Base-by-base conservation (phyloP, 108 stramenopile genomes). In the Pseudonitzschia multistriata region DNA sequence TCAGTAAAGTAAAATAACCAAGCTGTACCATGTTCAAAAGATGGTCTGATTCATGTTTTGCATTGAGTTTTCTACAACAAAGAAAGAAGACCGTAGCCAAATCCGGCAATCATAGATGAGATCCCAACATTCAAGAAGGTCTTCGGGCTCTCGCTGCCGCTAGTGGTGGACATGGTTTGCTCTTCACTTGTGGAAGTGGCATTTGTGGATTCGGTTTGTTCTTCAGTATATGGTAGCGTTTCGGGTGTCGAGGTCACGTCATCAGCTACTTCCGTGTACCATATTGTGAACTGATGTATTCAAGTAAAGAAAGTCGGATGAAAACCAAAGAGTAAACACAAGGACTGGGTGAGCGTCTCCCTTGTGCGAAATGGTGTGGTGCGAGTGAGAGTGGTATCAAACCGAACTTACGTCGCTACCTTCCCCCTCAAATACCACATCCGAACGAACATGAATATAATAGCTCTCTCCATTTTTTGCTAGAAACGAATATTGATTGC, bases 391-490 rank as follows among this genome's bases (percentile, higher is more conserved):
- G 22, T 25, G 3, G 24, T 8, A 52, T 8, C 22, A 2, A 52
- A 25, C 11, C 50, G 10, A 59, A 33, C 57, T 59, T 59, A 75
- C 67, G 35, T 76, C 65, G 55, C 68, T 76, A 48, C 75, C 75
- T 37, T 52, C 61, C 14, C 63, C 61, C 53, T 70, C 49, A 36
- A 62, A 33, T 7, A 75, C 61, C 29, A 57, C 50, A 49, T 76
- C 75, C 40, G 75, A 76, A 24, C 75, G 68, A 30, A 76, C 75
- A 33, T 76, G 75, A n/a, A 76, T 68, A 55, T 50, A 76, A 59
- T 76, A 76, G 34, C 42, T 50, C 24, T 42, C 45, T 29, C 68
- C 42, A 11, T 50, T 28, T 57, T 66, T 50, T 19, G 68, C 75
- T 35, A 59, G 19, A 31, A 54, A 76, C 21, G 29, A 62, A 52